A percentile compares a stretch with the other conserved stretches of the same genome.
These are phyloP conservation scores for Maudiozyma barnettii DNA, from an alignment of 805 yeast genomes.

Conservation along the genomic window DNA sequence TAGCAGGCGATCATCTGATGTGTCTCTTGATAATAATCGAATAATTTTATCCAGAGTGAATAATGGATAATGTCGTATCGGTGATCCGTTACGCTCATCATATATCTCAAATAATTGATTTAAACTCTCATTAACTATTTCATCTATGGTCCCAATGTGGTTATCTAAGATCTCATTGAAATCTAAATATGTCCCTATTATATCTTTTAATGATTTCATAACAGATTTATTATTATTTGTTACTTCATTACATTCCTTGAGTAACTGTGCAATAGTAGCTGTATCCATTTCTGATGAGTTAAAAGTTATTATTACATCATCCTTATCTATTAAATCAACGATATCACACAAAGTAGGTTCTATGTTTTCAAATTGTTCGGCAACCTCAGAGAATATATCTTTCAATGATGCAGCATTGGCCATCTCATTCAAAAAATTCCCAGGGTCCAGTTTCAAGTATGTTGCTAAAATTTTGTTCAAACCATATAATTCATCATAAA, in stretches of 20 bases:
- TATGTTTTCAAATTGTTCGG: conserved; percentile 25
- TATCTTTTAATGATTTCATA: conserved; percentile 24
- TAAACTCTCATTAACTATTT: conserved; percentile 32
- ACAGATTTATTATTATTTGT: conserved; percentile 20
- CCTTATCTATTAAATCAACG: conserved; percentile 29
- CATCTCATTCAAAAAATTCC: conserved; percentile 1
- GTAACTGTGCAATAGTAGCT: conserved; percentile 21
- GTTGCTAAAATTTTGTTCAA: neutral
- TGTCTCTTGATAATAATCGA: conserved; percentile 23
- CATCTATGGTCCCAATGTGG: conserved; percentile 35
- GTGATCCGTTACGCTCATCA: conserved; percentile 33
- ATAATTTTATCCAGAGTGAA: conserved; percentile 31
- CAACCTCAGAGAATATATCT: conserved; percentile 8
- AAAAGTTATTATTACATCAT: neutral
- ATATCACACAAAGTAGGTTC: conserved; percentile 31
- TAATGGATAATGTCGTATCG: conserved; percentile 32
- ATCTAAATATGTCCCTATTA: conserved; percentile 34
- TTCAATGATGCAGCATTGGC: neutral
- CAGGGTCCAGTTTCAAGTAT: neutral
- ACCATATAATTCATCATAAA: neutral
- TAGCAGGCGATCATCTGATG: conserved; percentile 2
- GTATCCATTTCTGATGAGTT: neutral
- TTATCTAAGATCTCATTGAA: conserved; percentile 35
- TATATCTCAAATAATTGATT: conserved; percentile 31
- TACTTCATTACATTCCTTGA: conserved; percentile 29